Evolutionary conservation across 2,329 filamentous ascomycete species (phyloP).

Genomic region (Paracamarosporium sp.): DNA sequence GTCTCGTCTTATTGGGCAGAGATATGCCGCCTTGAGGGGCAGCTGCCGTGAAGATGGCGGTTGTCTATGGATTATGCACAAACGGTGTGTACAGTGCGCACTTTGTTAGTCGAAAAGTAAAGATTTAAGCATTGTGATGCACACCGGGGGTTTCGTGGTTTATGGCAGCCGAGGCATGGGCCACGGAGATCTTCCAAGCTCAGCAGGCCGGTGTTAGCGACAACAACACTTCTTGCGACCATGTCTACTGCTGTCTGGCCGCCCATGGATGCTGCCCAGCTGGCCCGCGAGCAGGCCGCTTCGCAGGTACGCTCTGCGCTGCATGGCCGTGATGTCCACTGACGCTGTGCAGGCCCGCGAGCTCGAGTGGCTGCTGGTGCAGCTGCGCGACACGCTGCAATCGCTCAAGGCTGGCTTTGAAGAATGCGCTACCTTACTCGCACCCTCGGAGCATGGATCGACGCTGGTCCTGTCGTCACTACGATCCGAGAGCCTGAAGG

Average conservation of each 20-base stretch:
- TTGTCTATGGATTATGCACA: no score
- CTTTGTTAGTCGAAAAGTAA: no score
- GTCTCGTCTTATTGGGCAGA: no score
- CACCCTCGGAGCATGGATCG: slow-evolving; percentile 82
- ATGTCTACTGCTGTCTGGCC: slow-evolving; percentile 71
- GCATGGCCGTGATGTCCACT: neutral
- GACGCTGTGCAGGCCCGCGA: slow-evolving; percentile 56
- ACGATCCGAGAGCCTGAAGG: slow-evolving; percentile 89
- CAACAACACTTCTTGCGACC: neutral
- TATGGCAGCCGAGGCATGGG: neutral
- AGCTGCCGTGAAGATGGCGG: no score
- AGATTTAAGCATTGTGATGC: no score
- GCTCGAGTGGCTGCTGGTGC: slow-evolving; percentile 68
- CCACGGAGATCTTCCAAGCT: neutral
- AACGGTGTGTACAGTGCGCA: no score
- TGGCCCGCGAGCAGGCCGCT: slow-evolving; percentile 60
- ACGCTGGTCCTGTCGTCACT: slow-evolving; percentile 89
- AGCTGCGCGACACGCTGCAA: slow-evolving; percentile 66
- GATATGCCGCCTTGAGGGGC: no score
- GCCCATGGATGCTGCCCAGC: slow-evolving; percentile 58
- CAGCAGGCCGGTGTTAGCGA: neutral
- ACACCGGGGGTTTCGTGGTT: no score
- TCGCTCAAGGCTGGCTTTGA: slow-evolving; percentile 75
- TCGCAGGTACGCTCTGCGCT: slow-evolving; percentile 51
- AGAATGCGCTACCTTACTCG: slow-evolving; percentile 86